phyloP scores from a whole-genome alignment of 2,329 filamentous ascomycete genomes.

The Alternaria angustiovoidea region DNA sequence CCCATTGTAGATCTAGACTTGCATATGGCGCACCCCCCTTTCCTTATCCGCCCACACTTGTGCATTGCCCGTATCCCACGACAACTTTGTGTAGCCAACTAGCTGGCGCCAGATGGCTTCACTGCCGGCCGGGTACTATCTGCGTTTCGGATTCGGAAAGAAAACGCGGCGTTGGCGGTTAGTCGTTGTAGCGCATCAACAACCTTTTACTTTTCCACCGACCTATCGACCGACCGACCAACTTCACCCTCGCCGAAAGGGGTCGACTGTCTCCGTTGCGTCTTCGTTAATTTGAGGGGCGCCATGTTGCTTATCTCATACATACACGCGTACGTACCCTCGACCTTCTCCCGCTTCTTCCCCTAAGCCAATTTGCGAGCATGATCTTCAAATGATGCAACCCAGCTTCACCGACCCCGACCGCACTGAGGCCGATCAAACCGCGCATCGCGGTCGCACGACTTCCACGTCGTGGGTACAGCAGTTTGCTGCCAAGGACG shows the following conservation, averaged over 20 bases:
- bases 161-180: background rate
- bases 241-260: background rate
- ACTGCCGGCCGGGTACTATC: background rate
- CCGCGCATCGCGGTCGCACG: slow-evolving; percentile 2
- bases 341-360: background rate
- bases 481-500: slow-evolving; percentile 1
- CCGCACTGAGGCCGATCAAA: slow-evolving; percentile 5
- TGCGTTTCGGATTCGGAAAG: background rate
- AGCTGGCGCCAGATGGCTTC: slow-evolving; percentile 5
- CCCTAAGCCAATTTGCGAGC: slow-evolving; percentile 1
- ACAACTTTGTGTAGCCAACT: slow-evolving; percentile 8
- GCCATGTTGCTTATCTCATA: background rate
- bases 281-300: slow-evolving; percentile 2
- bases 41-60: slow-evolving; percentile 13
- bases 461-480: background rate
- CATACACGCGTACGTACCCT: background rate
- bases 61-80: background rate
- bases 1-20: slow-evolving; percentile 11
- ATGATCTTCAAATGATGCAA: slow-evolving; percentile 6
- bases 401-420: slow-evolving; percentile 7
- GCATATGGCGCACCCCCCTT: slow-evolving; percentile 20
- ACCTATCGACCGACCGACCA: too few relatives aligned
- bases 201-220: background rate
- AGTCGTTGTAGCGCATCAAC: background rate
- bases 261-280: background rate